Conservation (phyloP, 495 filamentous ascomycete genomes). For the Aspergillus asperescens region DNA sequence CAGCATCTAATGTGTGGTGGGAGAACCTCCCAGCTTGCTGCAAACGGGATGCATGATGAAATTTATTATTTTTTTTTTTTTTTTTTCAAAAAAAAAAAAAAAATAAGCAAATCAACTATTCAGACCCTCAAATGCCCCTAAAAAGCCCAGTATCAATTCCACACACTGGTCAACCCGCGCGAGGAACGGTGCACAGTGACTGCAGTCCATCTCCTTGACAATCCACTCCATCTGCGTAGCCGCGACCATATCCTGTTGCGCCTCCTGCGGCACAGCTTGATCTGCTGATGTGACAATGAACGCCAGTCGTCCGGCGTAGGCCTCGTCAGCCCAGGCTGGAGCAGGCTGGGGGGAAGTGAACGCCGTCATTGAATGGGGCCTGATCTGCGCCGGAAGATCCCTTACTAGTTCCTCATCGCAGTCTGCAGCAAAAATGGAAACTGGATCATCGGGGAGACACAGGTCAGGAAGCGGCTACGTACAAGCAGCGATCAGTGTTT, state of each 20-base stretch:
- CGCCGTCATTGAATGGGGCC: slow-evolving; percentile 24
- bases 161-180: slow-evolving; percentile 6
- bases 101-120: too few species aligned
- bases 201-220: slow-evolving; percentile 21
- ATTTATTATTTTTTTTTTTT: too few species aligned
- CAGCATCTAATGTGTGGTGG: too few species aligned
- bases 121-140: background rate
- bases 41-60: too few species aligned
- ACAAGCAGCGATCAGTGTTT: too few species aligned
- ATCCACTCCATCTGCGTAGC: slow-evolving; percentile 20
- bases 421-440: slow-evolving; percentile 24
- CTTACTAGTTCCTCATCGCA: slow-evolving; percentile 14
- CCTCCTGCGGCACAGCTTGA: slow-evolving; percentile 21
- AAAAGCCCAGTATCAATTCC: background rate
- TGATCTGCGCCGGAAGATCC: slow-evolving; percentile 9
- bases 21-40: too few species aligned
- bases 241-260: slow-evolving; percentile 24
- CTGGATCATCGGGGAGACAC: slow-evolving; percentile 20
- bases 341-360: slow-evolving; percentile 25
- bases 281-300: slow-evolving; percentile 26
- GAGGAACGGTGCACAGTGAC: slow-evolving; percentile 26
- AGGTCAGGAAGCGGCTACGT: slow-evolving; percentile 22
- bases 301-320: slow-evolving; percentile 13
- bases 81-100: too few species aligned
- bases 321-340: slow-evolving; percentile 24